phyloP scores from a whole-genome alignment of 768 basidiomycete species.

The Termitomyces sp. region DNA sequence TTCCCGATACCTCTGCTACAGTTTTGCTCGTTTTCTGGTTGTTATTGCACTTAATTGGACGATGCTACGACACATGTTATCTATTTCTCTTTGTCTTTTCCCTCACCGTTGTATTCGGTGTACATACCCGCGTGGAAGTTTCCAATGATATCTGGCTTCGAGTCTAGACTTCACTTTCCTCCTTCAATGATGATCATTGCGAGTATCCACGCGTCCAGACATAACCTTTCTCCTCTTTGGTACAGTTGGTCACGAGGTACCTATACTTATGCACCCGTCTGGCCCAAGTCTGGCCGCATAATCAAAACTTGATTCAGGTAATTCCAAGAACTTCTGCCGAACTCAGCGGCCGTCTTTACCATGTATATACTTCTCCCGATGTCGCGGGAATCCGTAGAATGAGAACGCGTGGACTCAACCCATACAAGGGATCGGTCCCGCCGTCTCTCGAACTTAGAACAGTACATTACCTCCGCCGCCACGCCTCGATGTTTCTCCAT shows the following conservation, averaged over 20 bases:
- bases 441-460: background rate
- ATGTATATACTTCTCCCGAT: background rate
- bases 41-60: background rate
- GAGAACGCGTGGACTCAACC: background rate
- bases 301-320: background rate
- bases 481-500: background rate
- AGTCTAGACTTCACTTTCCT: constrained; percentile 1
- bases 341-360: background rate
- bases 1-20: background rate
- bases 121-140: background rate
- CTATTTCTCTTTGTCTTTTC: background rate
- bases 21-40: background rate
- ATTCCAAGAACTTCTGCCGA: background rate
- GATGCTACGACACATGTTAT: background rate
- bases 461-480: background rate
- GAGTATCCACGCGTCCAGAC: background rate
- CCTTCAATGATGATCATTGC: constrained; percentile 1
- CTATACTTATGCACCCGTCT: background rate
- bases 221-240: background rate
- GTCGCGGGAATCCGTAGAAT: background rate
- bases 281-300: background rate
- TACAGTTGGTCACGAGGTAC: constrained; percentile 5
- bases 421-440: background rate
- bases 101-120: background rate
- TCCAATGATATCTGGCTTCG: constrained; percentile 2